Conservation (phyloP, 1,139 yeast genomes). For the Candida frijolesensis region DNA sequence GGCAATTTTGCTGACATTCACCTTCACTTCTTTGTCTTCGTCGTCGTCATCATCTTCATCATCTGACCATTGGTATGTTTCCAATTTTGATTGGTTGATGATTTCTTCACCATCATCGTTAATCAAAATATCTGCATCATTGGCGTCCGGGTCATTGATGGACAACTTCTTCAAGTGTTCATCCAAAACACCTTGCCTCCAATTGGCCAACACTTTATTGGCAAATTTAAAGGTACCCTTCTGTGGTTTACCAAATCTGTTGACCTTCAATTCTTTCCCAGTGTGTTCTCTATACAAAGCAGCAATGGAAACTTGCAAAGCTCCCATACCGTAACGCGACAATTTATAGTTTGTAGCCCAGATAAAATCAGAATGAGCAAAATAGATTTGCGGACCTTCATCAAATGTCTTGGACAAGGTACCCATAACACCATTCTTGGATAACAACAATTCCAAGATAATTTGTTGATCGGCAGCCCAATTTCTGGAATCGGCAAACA, state of each 20-base stretch:
- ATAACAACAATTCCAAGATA: constrained; percentile 72
- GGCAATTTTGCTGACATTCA: constrained; percentile 32
- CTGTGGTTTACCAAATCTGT: constrained; percentile 84
- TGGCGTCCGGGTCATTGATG: constrained; percentile 47
- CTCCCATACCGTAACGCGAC: constrained; percentile 88
- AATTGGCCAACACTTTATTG: constrained; percentile 67
- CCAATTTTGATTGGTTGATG: constrained; percentile 47
- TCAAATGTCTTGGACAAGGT: constrained; percentile 67
- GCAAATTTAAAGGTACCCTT: constrained; percentile 82
- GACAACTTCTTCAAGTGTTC: constrained; percentile 64
- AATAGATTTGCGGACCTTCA: constrained; percentile 80
- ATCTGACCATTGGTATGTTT: constrained; percentile 32
- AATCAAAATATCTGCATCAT: constrained; percentile 49
- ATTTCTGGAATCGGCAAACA: constrained; percentile 81
- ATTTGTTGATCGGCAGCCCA: constrained; percentile 93
- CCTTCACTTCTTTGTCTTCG: constrained; percentile 10
- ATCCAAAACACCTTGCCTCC: constrained; percentile 80
- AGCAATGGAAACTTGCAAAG: constrained; percentile 80
- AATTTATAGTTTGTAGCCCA: constrained; percentile 86
- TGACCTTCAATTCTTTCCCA: constrained; percentile 73
- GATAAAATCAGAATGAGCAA: constrained; percentile 85
- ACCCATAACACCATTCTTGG: constrained; percentile 81
- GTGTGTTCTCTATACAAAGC: constrained; percentile 81
- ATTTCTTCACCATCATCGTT: constrained; percentile 53
- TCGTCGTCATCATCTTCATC: constrained; percentile 34